Evolutionary conservation across 108 stramenopile genomes (phyloP), one percentile per base, ranked within the genome.

Genomic region (Fragilaria radians): DNA sequence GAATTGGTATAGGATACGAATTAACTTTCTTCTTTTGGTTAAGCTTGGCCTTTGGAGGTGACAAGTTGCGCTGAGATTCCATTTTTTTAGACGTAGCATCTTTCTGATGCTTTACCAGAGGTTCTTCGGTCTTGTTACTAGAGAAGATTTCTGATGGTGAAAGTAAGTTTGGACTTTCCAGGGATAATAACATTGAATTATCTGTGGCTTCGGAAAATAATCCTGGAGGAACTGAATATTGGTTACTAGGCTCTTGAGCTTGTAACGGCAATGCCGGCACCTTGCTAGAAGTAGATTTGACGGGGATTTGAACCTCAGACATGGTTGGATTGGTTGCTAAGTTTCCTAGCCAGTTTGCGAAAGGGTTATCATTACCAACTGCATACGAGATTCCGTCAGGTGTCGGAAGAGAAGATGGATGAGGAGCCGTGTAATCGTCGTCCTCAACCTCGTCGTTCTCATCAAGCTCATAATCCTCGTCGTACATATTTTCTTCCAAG

Each of bases 141-240:
- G 59, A 26, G 18, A 34, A 25, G 30, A 26, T 23, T 5, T 25
- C 54, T 46, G 55, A 23, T 9, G 54, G 25, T 5, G 31, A 24
- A 28, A 34, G 57, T 7, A 24, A 28, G 22, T 50, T 25, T 33
- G 56, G 34, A 19, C 56, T 32, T 57, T 4, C 31, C n/a, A 23
- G 28, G 14, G 56, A 33, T 4, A 27, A 28, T 3, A 25, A 25
- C 17, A 19, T n/a, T 21, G 47, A 27, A 5, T 19, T 32, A 5
- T 24, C 52, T 22, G 36, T n/a, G 5, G 32, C 32, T 0, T 1
- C 30, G 21, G 65, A 23, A 1, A 27, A 24, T 46, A 67, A 54
- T 7, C 60, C 71, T 47, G 71, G 66, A 22, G 71, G 60, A 32
- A 52, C 52, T 2, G 50, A 4, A 54, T 46, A 14, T 26, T 61